phyloP scores from a whole-genome alignment of 179 eudicot genomes.

The Patellifolia procumbens region DNA sequence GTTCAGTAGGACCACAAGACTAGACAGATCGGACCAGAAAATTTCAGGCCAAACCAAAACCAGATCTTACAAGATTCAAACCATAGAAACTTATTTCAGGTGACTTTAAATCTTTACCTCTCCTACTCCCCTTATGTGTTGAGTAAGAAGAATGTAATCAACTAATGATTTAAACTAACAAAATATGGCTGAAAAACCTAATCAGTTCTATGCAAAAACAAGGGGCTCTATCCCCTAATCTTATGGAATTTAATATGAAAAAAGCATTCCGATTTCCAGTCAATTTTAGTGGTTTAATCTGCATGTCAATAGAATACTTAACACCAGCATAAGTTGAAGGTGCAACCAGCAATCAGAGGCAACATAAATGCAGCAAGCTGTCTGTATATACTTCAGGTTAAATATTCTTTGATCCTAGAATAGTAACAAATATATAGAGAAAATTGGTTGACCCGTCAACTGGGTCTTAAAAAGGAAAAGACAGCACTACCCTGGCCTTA shows the following conservation, averaged over 20 bases:
- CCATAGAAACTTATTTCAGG: no score
- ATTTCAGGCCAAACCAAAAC: no score
- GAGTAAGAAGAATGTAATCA: neutral
- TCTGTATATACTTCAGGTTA: neutral
- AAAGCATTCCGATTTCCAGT: neutral
- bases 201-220: neutral
- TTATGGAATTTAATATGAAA: neutral
- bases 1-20: no score
- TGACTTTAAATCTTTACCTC: neutral
- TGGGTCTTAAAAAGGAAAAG: neutral
- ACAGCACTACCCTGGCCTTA: neutral
- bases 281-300: neutral
- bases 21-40: no score
- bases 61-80: no score
- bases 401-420: neutral
- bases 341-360: neutral
- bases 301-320: neutral
- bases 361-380: neutral
- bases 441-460: no score
- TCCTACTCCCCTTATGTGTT: neutral
- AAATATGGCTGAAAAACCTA: neutral
- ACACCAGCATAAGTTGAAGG: neutral
- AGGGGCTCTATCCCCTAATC: neutral
- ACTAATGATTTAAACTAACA: no score
- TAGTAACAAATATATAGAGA: neutral